Conservation (phyloP, 2,329 filamentous ascomycete species). For the Venturia asperata region DNA sequence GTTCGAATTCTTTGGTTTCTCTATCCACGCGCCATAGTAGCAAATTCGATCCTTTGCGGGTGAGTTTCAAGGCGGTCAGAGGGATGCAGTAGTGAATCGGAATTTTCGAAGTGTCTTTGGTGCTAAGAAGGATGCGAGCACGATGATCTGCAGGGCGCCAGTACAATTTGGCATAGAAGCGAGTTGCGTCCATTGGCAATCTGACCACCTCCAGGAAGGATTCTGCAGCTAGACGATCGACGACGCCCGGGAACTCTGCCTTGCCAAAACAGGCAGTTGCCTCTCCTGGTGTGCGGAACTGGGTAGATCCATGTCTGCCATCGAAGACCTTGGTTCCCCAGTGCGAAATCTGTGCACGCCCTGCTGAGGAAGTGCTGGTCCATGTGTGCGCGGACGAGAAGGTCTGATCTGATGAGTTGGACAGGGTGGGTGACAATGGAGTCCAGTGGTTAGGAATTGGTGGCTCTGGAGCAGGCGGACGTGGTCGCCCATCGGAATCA, state of each 20-base stretch:
- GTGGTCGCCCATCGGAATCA: constrained; percentile 2
- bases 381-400: constrained; percentile 6
- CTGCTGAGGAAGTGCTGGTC: constrained; percentile 28
- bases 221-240: constrained; percentile 32
- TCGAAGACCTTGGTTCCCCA: constrained; percentile 41
- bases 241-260: constrained; percentile 22
- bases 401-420: constrained; percentile 13
- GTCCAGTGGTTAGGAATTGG: constrained; percentile 28
- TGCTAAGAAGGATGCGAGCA: constrained; percentile 47
- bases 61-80: constrained; percentile 41
- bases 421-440: constrained; percentile 17
- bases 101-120: constrained; percentile 34
- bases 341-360: constrained; percentile 28
- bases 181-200: constrained; percentile 41
- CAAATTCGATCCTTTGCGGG: constrained; percentile 36
- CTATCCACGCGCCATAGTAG: constrained; percentile 35
- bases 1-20: constrained; percentile 36
- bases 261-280: constrained; percentile 18
- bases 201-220: constrained; percentile 37
- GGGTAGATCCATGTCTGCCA: constrained; percentile 34
- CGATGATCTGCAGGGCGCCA: constrained; percentile 45
- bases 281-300: constrained; percentile 30
- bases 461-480: constrained; percentile 21
- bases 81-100: constrained; percentile 44
- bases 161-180: constrained; percentile 45